Evolutionary conservation across 768 basidiomycete genomes (phyloP).

Genomic region (Mycena floridula): DNA sequence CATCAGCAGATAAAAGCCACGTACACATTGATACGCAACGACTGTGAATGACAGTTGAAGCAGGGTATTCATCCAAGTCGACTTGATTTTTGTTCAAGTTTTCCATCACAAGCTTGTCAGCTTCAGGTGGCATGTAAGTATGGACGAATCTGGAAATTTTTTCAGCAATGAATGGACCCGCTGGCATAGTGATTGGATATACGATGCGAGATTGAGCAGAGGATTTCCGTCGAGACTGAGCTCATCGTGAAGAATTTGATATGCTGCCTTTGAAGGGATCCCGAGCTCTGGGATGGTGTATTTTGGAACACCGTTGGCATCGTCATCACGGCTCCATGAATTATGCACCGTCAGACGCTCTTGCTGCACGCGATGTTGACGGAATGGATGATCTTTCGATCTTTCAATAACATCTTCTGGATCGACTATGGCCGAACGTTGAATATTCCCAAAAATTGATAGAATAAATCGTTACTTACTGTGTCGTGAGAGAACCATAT

Average conservation of each 20-base stretch:
- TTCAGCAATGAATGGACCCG: background rate
- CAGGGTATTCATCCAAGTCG: constrained; percentile 65
- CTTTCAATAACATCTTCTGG: constrained; percentile 39
- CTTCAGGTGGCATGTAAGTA: constrained; percentile 56
- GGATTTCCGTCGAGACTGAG: constrained; percentile 52
- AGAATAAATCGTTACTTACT: no score
- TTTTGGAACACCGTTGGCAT: constrained; percentile 39
- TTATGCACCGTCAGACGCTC: constrained; percentile 22
- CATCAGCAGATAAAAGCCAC: constrained; percentile 10
- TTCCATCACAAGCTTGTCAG: constrained; percentile 51
- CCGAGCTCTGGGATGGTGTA: constrained; percentile 38
- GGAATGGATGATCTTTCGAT: constrained; percentile 29
- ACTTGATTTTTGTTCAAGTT: constrained; percentile 62
- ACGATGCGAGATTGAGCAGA: constrained; percentile 59
- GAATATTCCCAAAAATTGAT: no score
- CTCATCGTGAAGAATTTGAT: constrained; percentile 51
- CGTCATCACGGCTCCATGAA: constrained; percentile 35
- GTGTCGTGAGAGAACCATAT: no score
- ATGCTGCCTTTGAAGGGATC: constrained; percentile 37
- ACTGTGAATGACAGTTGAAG: constrained; percentile 44
- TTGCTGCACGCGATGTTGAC: constrained; percentile 23
- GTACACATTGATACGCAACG: constrained; percentile 49
- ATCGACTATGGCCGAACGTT: constrained; percentile 34
- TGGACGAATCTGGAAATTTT: constrained; percentile 32
- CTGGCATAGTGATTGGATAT: constrained; percentile 27